These are phyloP conservation scores for Lactarius sanguifluus DNA, from an alignment of 768 basidiomycete genomes.

Conservation along the genomic window DNA sequence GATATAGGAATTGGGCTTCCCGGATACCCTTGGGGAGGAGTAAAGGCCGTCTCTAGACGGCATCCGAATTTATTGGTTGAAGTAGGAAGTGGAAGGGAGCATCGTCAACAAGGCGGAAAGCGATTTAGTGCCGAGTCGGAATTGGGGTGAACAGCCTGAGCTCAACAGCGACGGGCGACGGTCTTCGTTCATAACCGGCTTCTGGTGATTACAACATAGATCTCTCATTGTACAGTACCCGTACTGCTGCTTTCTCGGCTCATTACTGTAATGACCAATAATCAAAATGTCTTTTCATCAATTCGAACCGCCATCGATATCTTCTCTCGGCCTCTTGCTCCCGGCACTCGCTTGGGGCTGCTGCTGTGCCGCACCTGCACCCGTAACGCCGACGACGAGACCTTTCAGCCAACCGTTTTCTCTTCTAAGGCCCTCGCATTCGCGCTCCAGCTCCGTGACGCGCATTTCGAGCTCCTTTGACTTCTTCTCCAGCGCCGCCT, in stretches of 20 bases:
- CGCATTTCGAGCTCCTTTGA: slow-evolving; percentile 81
- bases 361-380: slow-evolving; percentile 49
- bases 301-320: slow-evolving; percentile 7
- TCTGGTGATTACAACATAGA: not conserved
- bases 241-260: not conserved
- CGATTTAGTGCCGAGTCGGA: not conserved
- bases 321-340: slow-evolving; percentile 31
- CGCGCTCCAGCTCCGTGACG: slow-evolving; percentile 81
- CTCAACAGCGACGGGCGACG: not conserved
- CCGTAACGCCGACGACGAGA: slow-evolving; percentile 83
- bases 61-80: slow-evolving; percentile 15
- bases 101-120: slow-evolving; percentile 13
- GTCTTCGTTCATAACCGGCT: not conserved
- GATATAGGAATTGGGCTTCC: slow-evolving; percentile 3
- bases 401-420: slow-evolving; percentile 95
- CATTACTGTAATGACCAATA: not conserved
- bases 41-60: slow-evolving; percentile 22
- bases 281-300: not conserved
- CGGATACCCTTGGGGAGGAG: slow-evolving; percentile 3
- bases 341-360: slow-evolving; percentile 12
- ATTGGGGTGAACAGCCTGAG: not conserved
- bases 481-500: slow-evolving; percentile 81
- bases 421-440: slow-evolving; percentile 82
- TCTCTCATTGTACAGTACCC: not conserved
- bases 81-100: slow-evolving; percentile 6